Percentiles rank a stretch among this genome's conserved stretches.
Conservation (phyloP, 441 rosid genomes). For the Eruca vesicaria region DNA sequence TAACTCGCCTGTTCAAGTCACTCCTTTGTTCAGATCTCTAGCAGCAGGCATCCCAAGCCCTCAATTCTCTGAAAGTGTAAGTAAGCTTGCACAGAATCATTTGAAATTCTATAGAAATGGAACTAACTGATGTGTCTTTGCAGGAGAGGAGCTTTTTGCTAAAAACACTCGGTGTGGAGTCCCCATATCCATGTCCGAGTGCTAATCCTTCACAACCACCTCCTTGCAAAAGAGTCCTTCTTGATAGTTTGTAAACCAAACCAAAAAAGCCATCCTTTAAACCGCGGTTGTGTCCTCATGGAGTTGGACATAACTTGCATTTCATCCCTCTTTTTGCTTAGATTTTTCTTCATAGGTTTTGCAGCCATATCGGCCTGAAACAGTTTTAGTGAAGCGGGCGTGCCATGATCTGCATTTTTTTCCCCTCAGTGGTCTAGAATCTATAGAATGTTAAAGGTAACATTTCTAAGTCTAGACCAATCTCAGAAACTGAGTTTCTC, state of each 20-base stretch:
- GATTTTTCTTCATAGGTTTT: slow-evolving; percentile 41
- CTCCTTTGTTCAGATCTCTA: slow-evolving; percentile 91
- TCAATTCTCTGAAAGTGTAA: slow-evolving; percentile 97
- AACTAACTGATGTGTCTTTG: slow-evolving; percentile 26
- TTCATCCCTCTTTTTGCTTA: slow-evolving; percentile 24
- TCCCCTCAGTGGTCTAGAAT: slow-evolving; percentile 45
- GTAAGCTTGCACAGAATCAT: slow-evolving; percentile 45
- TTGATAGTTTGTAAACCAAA: slow-evolving; percentile 70
- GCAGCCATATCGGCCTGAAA: slow-evolving; percentile 76
- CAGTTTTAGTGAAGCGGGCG: slow-evolving; percentile 64
- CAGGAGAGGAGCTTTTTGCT: slow-evolving; percentile 96
- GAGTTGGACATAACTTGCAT: slow-evolving; percentile 26
- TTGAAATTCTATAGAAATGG: not conserved
- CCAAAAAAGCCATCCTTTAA: slow-evolving; percentile 3
- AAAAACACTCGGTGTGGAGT: slow-evolving; percentile 91
- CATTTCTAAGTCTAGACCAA: slow-evolving; percentile 72
- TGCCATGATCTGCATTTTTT: slow-evolving; percentile 62
- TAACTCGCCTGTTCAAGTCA: slow-evolving; percentile 84
- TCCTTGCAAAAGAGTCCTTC: slow-evolving; percentile 96
- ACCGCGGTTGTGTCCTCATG: slow-evolving; percentile 32
- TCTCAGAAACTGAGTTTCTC: slow-evolving; percentile 51
- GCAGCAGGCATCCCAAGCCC: slow-evolving; percentile 99
- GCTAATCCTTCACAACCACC: slow-evolving; percentile 74
- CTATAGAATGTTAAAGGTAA: slow-evolving; percentile 49
- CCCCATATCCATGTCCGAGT: slow-evolving; percentile 59